Conservation (phyloP, 1,284 basidiomycete genomes). For the Ganoderma leucocontextum region DNA sequence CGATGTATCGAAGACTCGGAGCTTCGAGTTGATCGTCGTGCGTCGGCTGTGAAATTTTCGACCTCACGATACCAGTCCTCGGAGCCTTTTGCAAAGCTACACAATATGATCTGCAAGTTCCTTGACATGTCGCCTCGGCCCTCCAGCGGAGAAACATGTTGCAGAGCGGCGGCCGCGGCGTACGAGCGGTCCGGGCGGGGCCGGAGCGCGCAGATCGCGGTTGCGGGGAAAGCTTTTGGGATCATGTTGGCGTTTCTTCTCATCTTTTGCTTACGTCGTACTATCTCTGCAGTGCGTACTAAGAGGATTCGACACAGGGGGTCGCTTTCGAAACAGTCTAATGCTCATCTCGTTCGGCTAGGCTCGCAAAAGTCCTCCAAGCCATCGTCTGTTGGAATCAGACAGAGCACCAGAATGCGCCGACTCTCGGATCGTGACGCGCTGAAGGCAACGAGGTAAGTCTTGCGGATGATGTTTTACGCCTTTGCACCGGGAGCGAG, state of each 20-base stretch:
- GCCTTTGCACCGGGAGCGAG: neutral
- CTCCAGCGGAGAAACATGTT: neutral
- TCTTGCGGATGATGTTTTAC: neutral
- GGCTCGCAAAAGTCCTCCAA: neutral
- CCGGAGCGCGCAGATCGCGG: neutral
- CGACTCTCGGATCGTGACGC: neutral
- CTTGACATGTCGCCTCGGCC: neutral
- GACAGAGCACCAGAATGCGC: neutral
- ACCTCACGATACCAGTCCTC: neutral
- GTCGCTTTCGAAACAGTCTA: neutral
- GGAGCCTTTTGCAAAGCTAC: neutral
- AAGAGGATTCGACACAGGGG: neutral
- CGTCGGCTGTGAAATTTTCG: neutral
- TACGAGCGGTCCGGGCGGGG: neutral
- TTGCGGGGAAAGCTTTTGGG: neutral
- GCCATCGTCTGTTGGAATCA: too few relatives aligned
- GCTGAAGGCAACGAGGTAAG: neutral
- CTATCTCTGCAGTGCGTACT: neutral
- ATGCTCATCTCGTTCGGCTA: neutral
- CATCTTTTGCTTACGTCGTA: neutral
- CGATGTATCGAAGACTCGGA: neutral
- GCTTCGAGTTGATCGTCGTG: slow-evolving; percentile 4
- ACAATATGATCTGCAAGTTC: neutral
- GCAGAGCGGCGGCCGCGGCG: neutral
- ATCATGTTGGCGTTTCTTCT: neutral